Conservation (phyloP, 2,329 filamentous ascomycete genomes). For the Sporothrix phasma region DNA sequence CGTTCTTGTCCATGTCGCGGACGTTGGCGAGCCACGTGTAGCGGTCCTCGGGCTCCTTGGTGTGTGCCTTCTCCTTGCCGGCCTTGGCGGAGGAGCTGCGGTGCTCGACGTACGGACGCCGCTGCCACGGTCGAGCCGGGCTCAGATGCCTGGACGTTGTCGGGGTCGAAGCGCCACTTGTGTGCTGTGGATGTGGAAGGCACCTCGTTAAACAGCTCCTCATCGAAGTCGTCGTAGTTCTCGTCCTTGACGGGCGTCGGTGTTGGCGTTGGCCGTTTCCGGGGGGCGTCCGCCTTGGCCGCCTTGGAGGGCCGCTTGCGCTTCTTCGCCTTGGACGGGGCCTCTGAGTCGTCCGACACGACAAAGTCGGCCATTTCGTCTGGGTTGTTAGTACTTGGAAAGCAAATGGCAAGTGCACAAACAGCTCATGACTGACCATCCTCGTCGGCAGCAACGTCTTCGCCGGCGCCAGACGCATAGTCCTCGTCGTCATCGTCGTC, state of each 20-base stretch:
- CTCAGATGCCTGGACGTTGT: constrained; percentile 31
- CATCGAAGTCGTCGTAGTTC: constrained; percentile 40
- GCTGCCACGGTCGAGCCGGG: constrained; percentile 11
- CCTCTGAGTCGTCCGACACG: constrained; percentile 77
- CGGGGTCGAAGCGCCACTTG: constrained; percentile 64
- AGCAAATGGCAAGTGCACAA: too few species aligned
- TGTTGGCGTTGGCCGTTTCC: constrained; percentile 54
- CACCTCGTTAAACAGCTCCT: constrained; percentile 45
- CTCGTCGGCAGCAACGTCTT: constrained; percentile 47
- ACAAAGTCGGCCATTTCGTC: constrained; percentile 80
- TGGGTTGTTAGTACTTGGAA: constrained; percentile 19
- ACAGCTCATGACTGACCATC: constrained; percentile 47
- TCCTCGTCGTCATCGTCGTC: constrained; percentile 64
- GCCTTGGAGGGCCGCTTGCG: constrained; percentile 56
- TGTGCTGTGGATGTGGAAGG: constrained; percentile 62
- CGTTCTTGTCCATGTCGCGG: constrained; percentile 72
- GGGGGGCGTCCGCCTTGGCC: constrained; percentile 38
- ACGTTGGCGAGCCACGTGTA: constrained; percentile 87
- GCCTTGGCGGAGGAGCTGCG: constrained; percentile 26
- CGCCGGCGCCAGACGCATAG: constrained; percentile 55
- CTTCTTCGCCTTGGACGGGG: constrained; percentile 54
- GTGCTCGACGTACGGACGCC: constrained; percentile 19
- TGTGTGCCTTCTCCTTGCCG: constrained; percentile 59
- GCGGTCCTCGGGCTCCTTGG: constrained; percentile 71
- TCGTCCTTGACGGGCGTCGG: constrained; percentile 26